Percentiles rank a stretch among this genome's conserved stretches.
These are phyloP conservation scores for Tuber indicum DNA, from an alignment of 495 filamentous ascomycete genomes.

Conservation along the genomic window DNA sequence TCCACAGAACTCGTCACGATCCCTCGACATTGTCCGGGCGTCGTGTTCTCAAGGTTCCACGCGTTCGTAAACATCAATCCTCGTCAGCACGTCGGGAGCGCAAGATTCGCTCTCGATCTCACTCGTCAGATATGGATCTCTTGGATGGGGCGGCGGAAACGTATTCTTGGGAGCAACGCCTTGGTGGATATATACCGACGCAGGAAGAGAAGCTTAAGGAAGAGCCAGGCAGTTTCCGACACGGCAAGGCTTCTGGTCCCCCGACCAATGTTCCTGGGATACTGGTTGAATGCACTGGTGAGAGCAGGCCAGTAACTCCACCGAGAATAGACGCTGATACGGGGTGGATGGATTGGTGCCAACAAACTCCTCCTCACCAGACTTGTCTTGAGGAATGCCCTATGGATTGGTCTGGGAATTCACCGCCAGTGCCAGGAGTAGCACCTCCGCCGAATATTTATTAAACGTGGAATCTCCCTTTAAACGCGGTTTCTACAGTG, in stretches of 20 bases:
- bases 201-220: background rate
- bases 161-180: background rate
- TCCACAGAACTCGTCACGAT: background rate
- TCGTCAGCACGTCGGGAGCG: conserved; percentile 26
- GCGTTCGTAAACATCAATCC: conserved; percentile 23
- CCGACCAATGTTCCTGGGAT: background rate
- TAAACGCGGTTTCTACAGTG: background rate
- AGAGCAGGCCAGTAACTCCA: background rate
- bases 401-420: background rate
- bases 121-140: background rate
- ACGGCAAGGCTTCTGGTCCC: background rate
- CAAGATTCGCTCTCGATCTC: background rate
- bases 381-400: background rate
- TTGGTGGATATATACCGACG: background rate
- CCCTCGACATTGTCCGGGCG: background rate
- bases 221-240: background rate
- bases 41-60: conserved; percentile 28
- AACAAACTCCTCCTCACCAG: background rate
- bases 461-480: background rate
- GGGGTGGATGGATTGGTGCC: background rate
- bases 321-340: background rate
- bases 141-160: background rate
- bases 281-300: background rate
- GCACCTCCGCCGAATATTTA: background rate
- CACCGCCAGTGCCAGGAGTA: background rate